Conservation (phyloP, 2,329 filamentous ascomycete genomes). For the Gnomoniopsis sp. region DNA sequence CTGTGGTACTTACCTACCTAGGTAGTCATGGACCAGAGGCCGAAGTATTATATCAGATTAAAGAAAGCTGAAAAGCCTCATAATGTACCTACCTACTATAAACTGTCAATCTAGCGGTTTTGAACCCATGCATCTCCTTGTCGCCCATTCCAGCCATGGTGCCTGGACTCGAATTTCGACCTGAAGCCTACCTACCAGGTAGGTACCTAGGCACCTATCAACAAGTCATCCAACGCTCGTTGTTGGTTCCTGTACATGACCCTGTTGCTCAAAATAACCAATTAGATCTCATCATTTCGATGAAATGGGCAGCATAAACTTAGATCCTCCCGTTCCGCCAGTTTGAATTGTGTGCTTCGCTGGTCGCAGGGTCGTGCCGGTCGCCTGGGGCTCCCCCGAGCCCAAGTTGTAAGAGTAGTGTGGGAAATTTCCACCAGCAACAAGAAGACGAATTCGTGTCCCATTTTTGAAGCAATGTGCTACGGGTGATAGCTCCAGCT, state of each 20-base stretch:
- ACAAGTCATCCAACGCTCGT: too few species aligned
- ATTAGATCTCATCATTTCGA: not conserved
- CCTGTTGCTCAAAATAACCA: not conserved
- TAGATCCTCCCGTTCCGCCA: not conserved
- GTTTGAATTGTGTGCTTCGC: constrained; percentile 16
- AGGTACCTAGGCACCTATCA: too few species aligned
- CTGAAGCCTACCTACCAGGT: too few species aligned
- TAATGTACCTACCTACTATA: too few species aligned
- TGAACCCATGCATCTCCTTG: too few species aligned
- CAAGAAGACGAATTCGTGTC: constrained; percentile 20
- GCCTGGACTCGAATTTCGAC: too few species aligned
- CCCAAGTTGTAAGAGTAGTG: constrained; percentile 20
- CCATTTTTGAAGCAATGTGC: constrained; percentile 23
- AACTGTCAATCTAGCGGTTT: too few species aligned
- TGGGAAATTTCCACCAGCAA: constrained; percentile 24
- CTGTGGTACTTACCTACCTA: too few species aligned
- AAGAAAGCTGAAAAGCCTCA: too few species aligned
- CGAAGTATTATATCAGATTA: too few species aligned
- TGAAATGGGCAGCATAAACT: constrained; percentile 7
- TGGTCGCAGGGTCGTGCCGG: constrained; percentile 12
- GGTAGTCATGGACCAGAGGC: too few species aligned
- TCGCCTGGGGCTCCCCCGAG: constrained; percentile 19
- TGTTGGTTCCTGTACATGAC: not conserved
- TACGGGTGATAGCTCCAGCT: constrained; percentile 18
- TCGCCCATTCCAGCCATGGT: too few species aligned